Evolutionary conservation across 192 early-diverging fungal species (phyloP), one percentile per base, ranked within the genome.

Genomic region (Chytriomyces sp.): DNA sequence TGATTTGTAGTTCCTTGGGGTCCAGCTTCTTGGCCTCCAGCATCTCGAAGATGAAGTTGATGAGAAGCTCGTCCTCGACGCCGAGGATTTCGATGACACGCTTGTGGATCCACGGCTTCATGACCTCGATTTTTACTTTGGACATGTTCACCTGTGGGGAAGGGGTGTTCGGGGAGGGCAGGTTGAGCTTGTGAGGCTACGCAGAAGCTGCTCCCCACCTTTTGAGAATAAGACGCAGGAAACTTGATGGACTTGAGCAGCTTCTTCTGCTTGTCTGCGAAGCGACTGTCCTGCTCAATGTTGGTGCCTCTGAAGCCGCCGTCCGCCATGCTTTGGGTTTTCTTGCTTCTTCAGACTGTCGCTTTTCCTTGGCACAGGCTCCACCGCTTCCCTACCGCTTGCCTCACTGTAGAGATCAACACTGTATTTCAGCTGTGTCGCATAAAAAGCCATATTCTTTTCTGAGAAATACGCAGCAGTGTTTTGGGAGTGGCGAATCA

Each of bases 31-130:
- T 67, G 30, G 89, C 89, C 67, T 96, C 91, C 36, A 99, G 82
- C 78, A 95, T 84, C 33, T 89, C 89, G 64, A 91, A 88, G 3
- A 96, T 83, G 76, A 90, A 95, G 41, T 95, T 92, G 58, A 94
- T 85, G 4, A 97, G 83, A 25, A 99, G 88, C 65, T 99, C 97
- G 75, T 99, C 97, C 56, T 99, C 97, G 32, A 95, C 83, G 2
- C 93, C 94, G 33, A 99, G 83, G 5, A 94, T 71, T 32, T 91
- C 81, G 44, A 80, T 84, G 25, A 96, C 80, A 71, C 85, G 85
- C 61, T 79, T 79, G 0, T 87, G 80, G 49, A 99, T 90, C 97
- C 97, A 99, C 1, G 90, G 93, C 75, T 89, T 90, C 22, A 99
- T 89, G 3, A 93, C 92, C 0, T 85, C 80, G 78, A 96, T 54